These are phyloP conservation scores for Paraconiothyrium sp. DNA, from an alignment of 2,329 filamentous ascomycete genomes.

Conservation along the genomic window DNA sequence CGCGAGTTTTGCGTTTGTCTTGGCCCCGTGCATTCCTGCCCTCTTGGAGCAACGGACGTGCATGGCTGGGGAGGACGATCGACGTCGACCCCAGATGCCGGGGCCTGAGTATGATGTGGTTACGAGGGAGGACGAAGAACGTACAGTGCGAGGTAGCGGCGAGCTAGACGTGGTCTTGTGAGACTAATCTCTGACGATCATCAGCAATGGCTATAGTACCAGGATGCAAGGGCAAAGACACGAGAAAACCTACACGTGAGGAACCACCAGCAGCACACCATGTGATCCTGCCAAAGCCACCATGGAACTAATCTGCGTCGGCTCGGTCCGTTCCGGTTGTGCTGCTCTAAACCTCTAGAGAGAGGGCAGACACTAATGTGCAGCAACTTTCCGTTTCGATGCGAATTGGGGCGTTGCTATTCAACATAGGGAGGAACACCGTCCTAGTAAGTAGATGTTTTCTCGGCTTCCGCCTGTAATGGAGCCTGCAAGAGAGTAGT, in stretches of 20 bases:
- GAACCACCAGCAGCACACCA: constrained; percentile 3
- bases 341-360: background rate
- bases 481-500: no score
- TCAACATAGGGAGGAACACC: background rate
- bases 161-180: background rate
- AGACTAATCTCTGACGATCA: background rate
- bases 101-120: background rate
- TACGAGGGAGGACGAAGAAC: background rate
- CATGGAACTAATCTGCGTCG: constrained; percentile 1
- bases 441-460: background rate
- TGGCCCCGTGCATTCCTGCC: no score
- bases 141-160: background rate
- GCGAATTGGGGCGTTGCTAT: background rate
- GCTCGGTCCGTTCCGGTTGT: background rate
- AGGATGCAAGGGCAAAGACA: background rate
- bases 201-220: background rate
- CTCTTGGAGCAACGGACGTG: background rate
- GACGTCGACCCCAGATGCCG: background rate
- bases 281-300: background rate
- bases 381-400: constrained; percentile 1
- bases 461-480: constrained; percentile 1
- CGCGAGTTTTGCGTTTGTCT: background rate
- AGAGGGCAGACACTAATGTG: background rate
- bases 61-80: background rate
- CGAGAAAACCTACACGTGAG: constrained; percentile 1